These are phyloP conservation scores for Salix purpurea DNA, from an alignment of 345 rosid species.

Conservation along the genomic window DNA sequence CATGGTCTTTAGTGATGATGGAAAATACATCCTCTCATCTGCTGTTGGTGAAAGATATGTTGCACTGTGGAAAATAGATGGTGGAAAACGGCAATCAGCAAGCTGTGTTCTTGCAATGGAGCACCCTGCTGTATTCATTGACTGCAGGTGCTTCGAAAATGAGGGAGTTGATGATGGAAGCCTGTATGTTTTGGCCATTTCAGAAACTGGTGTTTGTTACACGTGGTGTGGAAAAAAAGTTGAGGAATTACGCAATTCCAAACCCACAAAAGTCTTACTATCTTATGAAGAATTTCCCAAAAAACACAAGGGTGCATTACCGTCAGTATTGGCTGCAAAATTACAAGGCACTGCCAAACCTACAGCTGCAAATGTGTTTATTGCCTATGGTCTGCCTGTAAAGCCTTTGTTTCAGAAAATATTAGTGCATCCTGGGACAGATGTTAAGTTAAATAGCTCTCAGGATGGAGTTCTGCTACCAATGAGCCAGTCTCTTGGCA, in stretches of 20 bases:
- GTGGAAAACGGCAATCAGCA: constrained; percentile 73
- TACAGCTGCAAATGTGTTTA: constrained; percentile 50
- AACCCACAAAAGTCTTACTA: constrained; percentile 63
- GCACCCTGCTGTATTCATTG: constrained; percentile 82
- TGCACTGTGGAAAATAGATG: constrained; percentile 71
- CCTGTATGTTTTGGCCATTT: constrained; percentile 64
- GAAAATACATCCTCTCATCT: constrained; percentile 71
- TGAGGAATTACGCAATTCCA: constrained; percentile 53
- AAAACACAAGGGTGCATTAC: constrained; percentile 44
- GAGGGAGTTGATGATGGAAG: constrained; percentile 40
- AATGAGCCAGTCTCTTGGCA: constrained; percentile 40
- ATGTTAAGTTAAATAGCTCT: constrained; percentile 56
- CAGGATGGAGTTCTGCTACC: constrained; percentile 76
- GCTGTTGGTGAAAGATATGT: constrained; percentile 74
- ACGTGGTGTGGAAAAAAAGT: constrained; percentile 70
- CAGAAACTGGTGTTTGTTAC: constrained; percentile 83
- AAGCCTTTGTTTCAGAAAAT: constrained; percentile 85
- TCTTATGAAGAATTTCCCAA: constrained; percentile 42
- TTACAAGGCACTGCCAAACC: constrained; percentile 57
- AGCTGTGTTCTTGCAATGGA: constrained; percentile 92
- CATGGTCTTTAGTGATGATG: constrained; percentile 74
- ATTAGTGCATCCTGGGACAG: constrained; percentile 53
- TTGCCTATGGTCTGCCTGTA: constrained; percentile 72
- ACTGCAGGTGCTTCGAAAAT: constrained; percentile 46
- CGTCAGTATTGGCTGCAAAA: constrained; percentile 72